A percentile compares a stretch with the other conserved stretches of the same genome.
Conservation (phyloP, 495 filamentous ascomycete genomes). For the Bryoglossum gracile region DNA sequence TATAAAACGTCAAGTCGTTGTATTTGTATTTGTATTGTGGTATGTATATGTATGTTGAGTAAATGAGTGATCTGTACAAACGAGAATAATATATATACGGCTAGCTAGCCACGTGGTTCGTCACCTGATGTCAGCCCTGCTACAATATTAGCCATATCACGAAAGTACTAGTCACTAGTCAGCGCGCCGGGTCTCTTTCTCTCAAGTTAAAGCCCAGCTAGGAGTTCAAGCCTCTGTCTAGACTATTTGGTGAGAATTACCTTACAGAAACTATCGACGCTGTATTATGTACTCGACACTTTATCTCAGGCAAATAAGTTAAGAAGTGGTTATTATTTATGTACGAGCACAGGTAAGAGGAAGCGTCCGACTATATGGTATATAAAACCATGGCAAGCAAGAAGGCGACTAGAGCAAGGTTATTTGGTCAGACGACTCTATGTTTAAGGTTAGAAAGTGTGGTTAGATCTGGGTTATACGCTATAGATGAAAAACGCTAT, state of each 20-base stretch:
- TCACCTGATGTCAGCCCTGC: not conserved
- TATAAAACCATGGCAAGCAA: not conserved
- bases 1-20: too few relatives aligned
- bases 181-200: not conserved
- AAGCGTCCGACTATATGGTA: conserved; percentile 1
- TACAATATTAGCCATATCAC: not conserved
- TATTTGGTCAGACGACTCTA: conserved; percentile 1
- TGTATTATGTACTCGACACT: conserved; percentile 9
- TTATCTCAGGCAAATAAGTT: conserved; percentile 3
- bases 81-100: too few relatives aligned
- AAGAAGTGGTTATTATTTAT: conserved; percentile 4
- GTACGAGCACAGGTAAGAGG: not conserved
- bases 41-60: too few relatives aligned
- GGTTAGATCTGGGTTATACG: conserved; percentile 1
- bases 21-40: too few relatives aligned
- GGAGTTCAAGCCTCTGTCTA: conserved; percentile 17
- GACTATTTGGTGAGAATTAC: conserved; percentile 8
- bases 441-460: conserved; percentile 1
- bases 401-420: conserved; percentile 11
- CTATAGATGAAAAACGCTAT: conserved; percentile 1
- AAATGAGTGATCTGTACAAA: too few relatives aligned
- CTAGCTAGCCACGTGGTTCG: too few relatives aligned
- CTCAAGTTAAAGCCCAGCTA: not conserved
- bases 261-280: not conserved
- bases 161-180: not conserved